phyloP scores from a whole-genome alignment of 345 rosid genomes.

The Atalantia buxifolia region DNA sequence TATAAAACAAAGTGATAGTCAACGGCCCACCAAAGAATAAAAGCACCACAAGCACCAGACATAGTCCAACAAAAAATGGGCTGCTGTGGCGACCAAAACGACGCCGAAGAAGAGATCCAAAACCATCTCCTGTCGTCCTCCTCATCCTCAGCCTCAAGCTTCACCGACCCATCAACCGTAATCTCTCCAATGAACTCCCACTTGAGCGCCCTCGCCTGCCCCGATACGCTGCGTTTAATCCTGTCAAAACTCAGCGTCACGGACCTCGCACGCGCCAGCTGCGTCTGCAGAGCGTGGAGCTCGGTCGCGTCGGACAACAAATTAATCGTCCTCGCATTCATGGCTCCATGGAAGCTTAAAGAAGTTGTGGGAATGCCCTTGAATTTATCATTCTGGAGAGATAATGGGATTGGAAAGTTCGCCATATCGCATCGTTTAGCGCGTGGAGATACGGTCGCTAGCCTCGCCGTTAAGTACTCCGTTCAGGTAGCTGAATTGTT shows the following conservation, averaged over 20 bases:
- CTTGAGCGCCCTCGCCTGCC: constrained; percentile 51
- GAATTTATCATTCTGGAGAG: constrained; percentile 69
- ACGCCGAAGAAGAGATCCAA: constrained; percentile 22
- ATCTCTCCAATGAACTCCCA: constrained; percentile 57
- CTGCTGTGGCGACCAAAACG: constrained; percentile 46
- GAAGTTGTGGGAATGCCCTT: constrained; percentile 60
- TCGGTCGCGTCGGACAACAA: constrained; percentile 48
- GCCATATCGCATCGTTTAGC: constrained; percentile 71
- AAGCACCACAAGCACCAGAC: background rate
- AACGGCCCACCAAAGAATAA: background rate
- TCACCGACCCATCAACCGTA: constrained; percentile 9
- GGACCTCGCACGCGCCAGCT: constrained; percentile 77
- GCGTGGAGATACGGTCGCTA: constrained; percentile 62
- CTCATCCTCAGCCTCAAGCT: background rate
- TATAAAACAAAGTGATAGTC: no score
- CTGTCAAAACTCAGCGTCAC: constrained; percentile 50
- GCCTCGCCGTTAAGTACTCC: constrained; percentile 87
- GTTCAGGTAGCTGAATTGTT: constrained; percentile 54
- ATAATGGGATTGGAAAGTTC: constrained; percentile 64
- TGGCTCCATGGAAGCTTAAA: constrained; percentile 58
- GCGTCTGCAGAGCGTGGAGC: constrained; percentile 74
- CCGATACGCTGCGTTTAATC: constrained; percentile 63
- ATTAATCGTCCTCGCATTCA: constrained; percentile 49
- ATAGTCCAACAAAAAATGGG: constrained; percentile 27
- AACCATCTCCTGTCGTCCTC: constrained; percentile 18